Evolutionary conservation across 176 grass and related monocot genomes (phyloP).

Genomic region (Aegilops tauschii): DNA sequence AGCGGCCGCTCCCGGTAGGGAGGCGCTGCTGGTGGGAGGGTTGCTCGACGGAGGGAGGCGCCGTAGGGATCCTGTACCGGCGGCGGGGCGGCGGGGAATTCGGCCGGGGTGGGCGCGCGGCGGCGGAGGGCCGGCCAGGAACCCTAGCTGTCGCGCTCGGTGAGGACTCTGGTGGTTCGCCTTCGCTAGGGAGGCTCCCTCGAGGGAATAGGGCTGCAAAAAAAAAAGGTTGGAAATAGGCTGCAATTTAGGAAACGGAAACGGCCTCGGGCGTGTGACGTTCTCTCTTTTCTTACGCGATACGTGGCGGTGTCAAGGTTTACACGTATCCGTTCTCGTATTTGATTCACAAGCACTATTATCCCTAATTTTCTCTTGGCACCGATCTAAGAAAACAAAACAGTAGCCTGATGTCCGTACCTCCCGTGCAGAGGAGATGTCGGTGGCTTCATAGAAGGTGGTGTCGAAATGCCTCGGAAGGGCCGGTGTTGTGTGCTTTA

Average conservation of each 20-base stretch:
- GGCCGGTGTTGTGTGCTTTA: neutral
- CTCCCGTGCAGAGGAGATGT: neutral
- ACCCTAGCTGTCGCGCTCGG: neutral
- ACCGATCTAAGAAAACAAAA: neutral
- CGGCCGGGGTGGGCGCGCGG: too few relatives aligned
- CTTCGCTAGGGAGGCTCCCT: neutral
- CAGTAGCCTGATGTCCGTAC: neutral
- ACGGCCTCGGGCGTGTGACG: too few relatives aligned
- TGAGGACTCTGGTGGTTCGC: neutral
- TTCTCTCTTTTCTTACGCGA: too few relatives aligned
- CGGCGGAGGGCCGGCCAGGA: neutral
- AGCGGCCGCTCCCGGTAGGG: neutral
- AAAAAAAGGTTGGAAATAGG: neutral
- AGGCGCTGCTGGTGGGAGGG: too few relatives aligned
- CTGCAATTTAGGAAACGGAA: neutral
- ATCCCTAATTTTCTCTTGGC: too few relatives aligned
- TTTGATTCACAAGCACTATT: neutral
- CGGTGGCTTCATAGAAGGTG: neutral
- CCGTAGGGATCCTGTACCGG: neutral
- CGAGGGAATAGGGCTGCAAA: neutral
- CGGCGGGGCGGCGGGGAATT: neutral
- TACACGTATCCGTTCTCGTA: too few relatives aligned
- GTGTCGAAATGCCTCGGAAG: neutral
- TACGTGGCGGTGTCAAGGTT: too few relatives aligned
- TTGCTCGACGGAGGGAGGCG: neutral